Evolutionary conservation across 2,329 filamentous ascomycete species (phyloP), one percentile per base, ranked within the genome.

Genomic region (Stemphylium lycopersici): DNA sequence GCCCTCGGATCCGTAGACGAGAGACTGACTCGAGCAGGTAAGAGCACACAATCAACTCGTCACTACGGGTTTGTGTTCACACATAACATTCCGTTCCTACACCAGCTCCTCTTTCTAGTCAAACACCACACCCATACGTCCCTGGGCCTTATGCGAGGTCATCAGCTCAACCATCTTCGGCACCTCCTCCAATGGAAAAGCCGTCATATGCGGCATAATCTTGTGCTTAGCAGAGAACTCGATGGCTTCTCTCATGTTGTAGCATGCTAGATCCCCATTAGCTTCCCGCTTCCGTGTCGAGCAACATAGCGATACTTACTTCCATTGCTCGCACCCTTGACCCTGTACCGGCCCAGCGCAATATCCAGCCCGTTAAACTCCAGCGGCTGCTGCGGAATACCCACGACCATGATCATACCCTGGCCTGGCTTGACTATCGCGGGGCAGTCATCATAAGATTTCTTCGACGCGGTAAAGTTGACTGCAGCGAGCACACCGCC

Each of bases 191-290:
- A 72, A 46, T 46, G 66, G 63, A 38, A 63, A 73, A 7, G 52
- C 55, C 13, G 62, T 66, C 51, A 73, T 44, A 46, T 71, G 69
- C 16, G 69, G 65, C 55, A 65, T 66, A 15, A 73, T 71, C 37
- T 66, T 62, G 26, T 73, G 68, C 44, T 74, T 71, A 8, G 70
- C 65, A 29, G 62, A 67, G 46, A 74, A 73, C 49, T 73, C 68
- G 39, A 74, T 71, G 5, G 66, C 68, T 34, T 65, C 56, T 22
- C 62, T 61, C 70, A 74, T 71, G 33, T 74, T 74, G 51, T 73
- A 69, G 45, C 71, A 39, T 69, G 74, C 45, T 79, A 77, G 22
- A 66, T 71, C 75, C 59, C 26, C 79, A 62, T 57, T 69, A 80
- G n/a, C 78, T 79, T 34, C 34, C 15, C 13, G 4, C 1, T 16